A percentile compares a stretch with the other conserved stretches of the same genome.
Conservation (phyloP, 1,284 basidiomycete genomes). For the Veloporphyrellus conicus region DNA sequence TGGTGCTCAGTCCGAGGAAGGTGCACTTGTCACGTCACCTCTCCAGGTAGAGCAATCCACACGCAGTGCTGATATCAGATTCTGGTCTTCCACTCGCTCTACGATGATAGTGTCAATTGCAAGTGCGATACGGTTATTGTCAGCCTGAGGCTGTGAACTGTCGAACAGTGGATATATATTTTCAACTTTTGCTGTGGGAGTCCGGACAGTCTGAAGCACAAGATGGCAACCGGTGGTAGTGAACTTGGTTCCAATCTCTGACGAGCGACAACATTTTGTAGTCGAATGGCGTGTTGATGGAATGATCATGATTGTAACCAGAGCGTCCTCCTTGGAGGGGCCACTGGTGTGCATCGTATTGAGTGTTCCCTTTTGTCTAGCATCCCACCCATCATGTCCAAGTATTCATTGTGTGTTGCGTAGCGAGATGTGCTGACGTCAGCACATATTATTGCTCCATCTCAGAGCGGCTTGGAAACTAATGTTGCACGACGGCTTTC, state of each 20-base stretch:
- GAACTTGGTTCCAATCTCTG: slow-evolving; percentile 99
- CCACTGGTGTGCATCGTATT: too few species aligned
- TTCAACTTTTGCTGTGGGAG: slow-evolving; percentile 61
- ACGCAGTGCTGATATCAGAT: slow-evolving; percentile 85
- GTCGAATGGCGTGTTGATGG: slow-evolving; percentile 82
- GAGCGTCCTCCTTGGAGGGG: too few species aligned
- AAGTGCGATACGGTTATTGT: slow-evolving; percentile 97
- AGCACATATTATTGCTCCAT: too few species aligned
- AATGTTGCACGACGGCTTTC: too few species aligned
- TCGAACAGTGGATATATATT: slow-evolving; percentile 86
- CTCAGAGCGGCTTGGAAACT: too few species aligned
- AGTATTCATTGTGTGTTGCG: too few species aligned
- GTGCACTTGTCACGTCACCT: too few species aligned
- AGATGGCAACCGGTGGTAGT: slow-evolving; percentile 86
- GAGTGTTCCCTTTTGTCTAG: too few species aligned
- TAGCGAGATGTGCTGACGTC: too few species aligned
- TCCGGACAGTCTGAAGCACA: slow-evolving; percentile 88
- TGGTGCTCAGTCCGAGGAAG: too few species aligned
- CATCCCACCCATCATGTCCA: too few species aligned
- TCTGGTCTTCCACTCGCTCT: slow-evolving; percentile 93
- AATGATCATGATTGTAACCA: too few species aligned
- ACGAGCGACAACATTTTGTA: slow-evolving; percentile 94
- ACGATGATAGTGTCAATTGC: slow-evolving; percentile 96
- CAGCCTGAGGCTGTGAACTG: slow-evolving; percentile 98
- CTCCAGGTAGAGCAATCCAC: slow-evolving; percentile 93